These are phyloP conservation scores for Fusarium protoensiforme DNA, from an alignment of 2,329 filamentous ascomycete species.

Conservation along the genomic window DNA sequence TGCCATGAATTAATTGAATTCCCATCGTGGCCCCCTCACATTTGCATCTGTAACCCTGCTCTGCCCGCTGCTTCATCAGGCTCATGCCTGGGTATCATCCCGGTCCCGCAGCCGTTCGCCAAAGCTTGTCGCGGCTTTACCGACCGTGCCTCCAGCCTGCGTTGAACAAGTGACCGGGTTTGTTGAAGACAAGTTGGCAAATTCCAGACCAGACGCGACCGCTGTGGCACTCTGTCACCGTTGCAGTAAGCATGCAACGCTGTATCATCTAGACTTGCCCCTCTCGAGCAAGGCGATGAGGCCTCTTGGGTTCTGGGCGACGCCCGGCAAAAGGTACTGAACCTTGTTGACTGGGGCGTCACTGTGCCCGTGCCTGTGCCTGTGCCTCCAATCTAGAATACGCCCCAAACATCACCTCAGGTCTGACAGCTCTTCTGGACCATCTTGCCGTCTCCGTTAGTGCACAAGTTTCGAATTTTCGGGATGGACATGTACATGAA, in stretches of 20 bases:
- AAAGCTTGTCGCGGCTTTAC: constrained; percentile 14
- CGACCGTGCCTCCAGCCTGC: constrained; percentile 1
- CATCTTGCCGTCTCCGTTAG: background rate
- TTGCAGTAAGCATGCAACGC: background rate
- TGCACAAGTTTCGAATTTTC: constrained; percentile 51
- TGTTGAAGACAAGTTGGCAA: background rate
- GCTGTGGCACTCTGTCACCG: background rate
- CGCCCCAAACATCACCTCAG: background rate
- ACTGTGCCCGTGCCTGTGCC: background rate
- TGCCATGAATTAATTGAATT: constrained; percentile 32
- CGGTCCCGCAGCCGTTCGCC: constrained; percentile 24
- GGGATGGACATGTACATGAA: constrained; percentile 54
- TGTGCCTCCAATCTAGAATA: background rate
- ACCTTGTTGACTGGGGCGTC: background rate
- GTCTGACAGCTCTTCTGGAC: background rate
- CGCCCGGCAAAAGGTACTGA: background rate
- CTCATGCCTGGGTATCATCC: background rate
- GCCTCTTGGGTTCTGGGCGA: background rate
- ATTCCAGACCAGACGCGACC: background rate
- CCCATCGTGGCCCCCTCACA: constrained; percentile 7
- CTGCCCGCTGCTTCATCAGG: background rate
- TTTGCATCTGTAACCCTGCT: background rate
- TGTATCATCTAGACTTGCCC: background rate
- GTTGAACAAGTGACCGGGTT: background rate
- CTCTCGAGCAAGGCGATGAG: background rate